Conservation (phyloP, 208 protist species). For the Trypanosoma scelopori region DNA sequence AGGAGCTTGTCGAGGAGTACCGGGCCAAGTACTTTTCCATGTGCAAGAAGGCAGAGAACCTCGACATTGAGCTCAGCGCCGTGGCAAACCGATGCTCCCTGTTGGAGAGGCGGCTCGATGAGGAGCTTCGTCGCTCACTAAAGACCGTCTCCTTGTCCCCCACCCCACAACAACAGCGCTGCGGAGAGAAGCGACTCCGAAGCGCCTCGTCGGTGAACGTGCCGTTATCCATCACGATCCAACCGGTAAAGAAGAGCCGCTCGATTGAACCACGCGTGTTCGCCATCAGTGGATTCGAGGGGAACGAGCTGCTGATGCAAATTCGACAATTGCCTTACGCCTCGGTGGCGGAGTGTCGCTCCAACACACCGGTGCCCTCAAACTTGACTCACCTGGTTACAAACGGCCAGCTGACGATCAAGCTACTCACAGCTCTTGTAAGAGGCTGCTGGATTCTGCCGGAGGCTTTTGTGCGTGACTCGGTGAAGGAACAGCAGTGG, state of each 20-base stretch:
- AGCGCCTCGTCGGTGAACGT: conserved; percentile 24
- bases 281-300: conserved; percentile 85
- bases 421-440: conserved; percentile 82
- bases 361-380: conserved; percentile 78
- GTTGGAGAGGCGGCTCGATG: conserved; percentile 72
- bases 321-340: conserved; percentile 77
- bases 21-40: conserved; percentile 39
- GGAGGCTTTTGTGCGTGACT: conserved; percentile 71
- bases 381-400: conserved; percentile 88
- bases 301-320: conserved; percentile 45
- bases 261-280: conserved; percentile 82
- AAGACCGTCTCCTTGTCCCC: conserved; percentile 33
- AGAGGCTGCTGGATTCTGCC: conserved; percentile 88
- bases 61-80: conserved; percentile 67
- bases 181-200: conserved; percentile 15
- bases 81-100: conserved; percentile 51
- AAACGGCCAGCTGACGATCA: conserved; percentile 85
- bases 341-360: conserved; percentile 77
- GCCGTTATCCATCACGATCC: conserved; percentile 12
- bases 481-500: conserved; percentile 52
- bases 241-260: conserved; percentile 28
- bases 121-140: conserved; percentile 49
- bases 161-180: conserved; percentile 13
- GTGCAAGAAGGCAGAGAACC: conserved; percentile 42
- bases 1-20: conserved; percentile 50